Base-by-base conservation (phyloP, 2,329 filamentous ascomycete genomes). In the Botrytis porri region DNA sequence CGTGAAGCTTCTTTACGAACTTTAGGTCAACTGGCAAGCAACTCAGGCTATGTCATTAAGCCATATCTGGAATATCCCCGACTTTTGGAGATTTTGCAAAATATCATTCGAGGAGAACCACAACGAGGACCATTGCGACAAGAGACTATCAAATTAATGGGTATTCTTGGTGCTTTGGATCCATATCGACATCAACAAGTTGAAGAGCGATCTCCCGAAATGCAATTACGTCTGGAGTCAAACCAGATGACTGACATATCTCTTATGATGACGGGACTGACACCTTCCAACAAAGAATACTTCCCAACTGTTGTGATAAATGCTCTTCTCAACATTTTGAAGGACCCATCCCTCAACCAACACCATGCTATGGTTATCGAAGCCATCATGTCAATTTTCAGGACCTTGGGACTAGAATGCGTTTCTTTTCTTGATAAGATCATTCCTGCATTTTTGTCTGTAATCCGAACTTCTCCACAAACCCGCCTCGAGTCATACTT, bases 261-360 rank as follows among this genome's bases (percentile, higher is more conserved):
- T 5, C 87, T 99, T 43, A 98, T 99, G 86, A 99, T 99, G 95
- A 94, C 93, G 60, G 96, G 97, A 22, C 86, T 98, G 59, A 98
- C 95, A 0, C 97, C 96, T 0, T 98, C 95, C 0, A 97, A 93
- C 80, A 97, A 99, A 80, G 96, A 99, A 79, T 99, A 99, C 82
- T 99, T 97, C 80, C 96, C 96, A 0, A 99, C 96, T 0, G 94
- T 99, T 29, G 96, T 98, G 64, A 98, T 99, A 81, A 97, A 97
- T 79, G 97, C 96, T 2, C 87, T 99, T 18, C 90, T 99, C 79
- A 92, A 94, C 73, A 95, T 99, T 77, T 84, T 99, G 51, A 97
- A 95, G 79, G 96, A 99, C 78, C 90, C 91, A 39, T 98, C 96
- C 0, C 86, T 99, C 7, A 89, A 92, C 20, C 93, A 97, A 79